Conservation (phyloP, 2,329 filamentous ascomycete species). For the Talaromyces piceae region DNA sequence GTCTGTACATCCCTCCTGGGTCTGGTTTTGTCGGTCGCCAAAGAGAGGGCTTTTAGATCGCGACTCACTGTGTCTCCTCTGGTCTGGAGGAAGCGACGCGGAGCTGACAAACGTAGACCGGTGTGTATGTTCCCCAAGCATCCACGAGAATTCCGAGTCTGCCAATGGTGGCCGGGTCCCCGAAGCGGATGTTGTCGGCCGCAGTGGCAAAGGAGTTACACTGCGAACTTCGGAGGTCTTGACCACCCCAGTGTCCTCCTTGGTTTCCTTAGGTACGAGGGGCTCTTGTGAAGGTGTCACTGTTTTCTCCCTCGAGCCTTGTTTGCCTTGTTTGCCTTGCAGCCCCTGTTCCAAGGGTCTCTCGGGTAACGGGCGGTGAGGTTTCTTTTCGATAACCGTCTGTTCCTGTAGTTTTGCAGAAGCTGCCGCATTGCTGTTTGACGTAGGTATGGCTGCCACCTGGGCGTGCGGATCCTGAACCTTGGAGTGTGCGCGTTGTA, state of each 20-base stretch:
- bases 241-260: not conserved
- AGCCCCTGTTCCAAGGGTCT: no score
- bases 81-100: slow-evolving; percentile 38
- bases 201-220: not conserved
- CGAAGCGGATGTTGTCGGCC: not conserved
- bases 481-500: slow-evolving; percentile 38
- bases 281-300: not conserved
- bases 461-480: slow-evolving; percentile 1
- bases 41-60: slow-evolving; percentile 27
- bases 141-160: slow-evolving; percentile 44
- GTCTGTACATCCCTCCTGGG: slow-evolving; percentile 18
- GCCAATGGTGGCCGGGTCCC: slow-evolving; percentile 32
- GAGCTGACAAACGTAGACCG: slow-evolving; percentile 41
- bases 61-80: slow-evolving; percentile 29
- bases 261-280: not conserved
- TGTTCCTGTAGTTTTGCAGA: not conserved
- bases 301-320: not conserved
- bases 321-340: not conserved
- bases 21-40: slow-evolving; percentile 23
- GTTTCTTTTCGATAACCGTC: not conserved
- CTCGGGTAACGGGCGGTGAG: not conserved
- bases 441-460: slow-evolving; percentile 23
- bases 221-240: not conserved
- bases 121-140: slow-evolving; percentile 40
- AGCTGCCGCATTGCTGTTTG: not conserved